A percentile compares a stretch with the other conserved stretches of the same genome.
Conservation (phyloP, 345 rosid species). For the Eucalyptus marginata region DNA sequence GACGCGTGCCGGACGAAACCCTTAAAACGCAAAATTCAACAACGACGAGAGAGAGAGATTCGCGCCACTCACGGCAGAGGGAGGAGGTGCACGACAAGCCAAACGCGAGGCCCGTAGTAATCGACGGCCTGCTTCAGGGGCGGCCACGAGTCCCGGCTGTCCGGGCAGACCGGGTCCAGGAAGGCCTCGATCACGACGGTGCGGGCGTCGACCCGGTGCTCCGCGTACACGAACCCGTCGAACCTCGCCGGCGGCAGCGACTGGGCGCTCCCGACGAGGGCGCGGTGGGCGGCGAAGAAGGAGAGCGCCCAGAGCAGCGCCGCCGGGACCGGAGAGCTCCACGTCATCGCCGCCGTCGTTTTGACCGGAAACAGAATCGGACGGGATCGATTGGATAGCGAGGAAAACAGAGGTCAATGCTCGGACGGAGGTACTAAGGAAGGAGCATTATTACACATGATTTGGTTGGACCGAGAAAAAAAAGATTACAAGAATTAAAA, state of each 20-base stretch:
- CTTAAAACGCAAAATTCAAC: neutral
- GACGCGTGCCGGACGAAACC: neutral
- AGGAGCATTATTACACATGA: neutral
- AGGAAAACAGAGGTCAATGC: neutral
- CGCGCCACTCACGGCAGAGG: slow-evolving; percentile 69
- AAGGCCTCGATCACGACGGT: slow-evolving; percentile 64
- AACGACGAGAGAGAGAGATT: neutral
- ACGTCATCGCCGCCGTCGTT: neutral
- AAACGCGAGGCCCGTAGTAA: slow-evolving; percentile 52
- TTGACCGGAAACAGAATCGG: neutral
- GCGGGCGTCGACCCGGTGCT: slow-evolving; percentile 12
- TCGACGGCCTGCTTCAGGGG: slow-evolving; percentile 51
- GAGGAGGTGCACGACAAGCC: slow-evolving; percentile 53
- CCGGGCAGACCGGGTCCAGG: slow-evolving; percentile 84
- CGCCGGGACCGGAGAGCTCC: neutral
- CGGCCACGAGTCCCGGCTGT: slow-evolving; percentile 81
- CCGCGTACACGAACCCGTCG: slow-evolving; percentile 63
- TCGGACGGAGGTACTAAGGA: neutral
- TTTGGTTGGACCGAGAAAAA: neutral
- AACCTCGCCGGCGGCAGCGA: slow-evolving; percentile 53
- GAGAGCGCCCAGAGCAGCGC: neutral
- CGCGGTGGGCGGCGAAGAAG: neutral
- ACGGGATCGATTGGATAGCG: neutral
- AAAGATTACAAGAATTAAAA: no score
- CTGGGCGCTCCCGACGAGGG: slow-evolving; percentile 18